Base-by-base conservation (phyloP, 225 moss, liverwort and hornwort species). In the Pleurozium schreberi region DNA sequence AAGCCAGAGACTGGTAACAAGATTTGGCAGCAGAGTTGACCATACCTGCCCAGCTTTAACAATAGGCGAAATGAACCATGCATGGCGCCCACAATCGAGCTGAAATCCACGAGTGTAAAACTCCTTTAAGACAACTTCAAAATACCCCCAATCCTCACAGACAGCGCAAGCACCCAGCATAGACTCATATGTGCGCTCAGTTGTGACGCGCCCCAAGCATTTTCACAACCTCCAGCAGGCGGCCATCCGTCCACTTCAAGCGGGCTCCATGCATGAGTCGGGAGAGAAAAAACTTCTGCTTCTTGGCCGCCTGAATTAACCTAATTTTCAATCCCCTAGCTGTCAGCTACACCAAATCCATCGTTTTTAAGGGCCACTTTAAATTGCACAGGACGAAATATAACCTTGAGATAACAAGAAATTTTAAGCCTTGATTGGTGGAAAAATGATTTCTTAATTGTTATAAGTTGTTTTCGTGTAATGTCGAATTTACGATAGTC, bases 231-330 rank as follows among this genome's bases (percentile, higher is more conserved):
- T 84, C 84, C 84, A 99, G 79, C 81, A 96, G 92, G 63, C 99
- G 96, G 75, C 91, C 92, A 85, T 96, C 97, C 64, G 96, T 96
- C 88, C 97, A 95, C 91, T 99, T 99, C 88, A 99, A 91, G 33
- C 99, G 96, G 60, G 96, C 96, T 75, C 96, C 95, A 75, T 96
- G 96, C 93, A 99, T 97, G 71, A 99, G 89, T 57, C 94, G 93
- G 74, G 95, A 94, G 30, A 95, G 89, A 84, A 95, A 82, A 89
- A 96, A 91, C 82, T 94, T 89, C 93, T 96, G 87, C 96, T 95
- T 93, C 89, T 93, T 91, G 91, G 86, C 89, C 76, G 93, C 88
- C 86, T 88, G 57, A 75, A 90, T 36, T 68, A 97, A 94, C 93
- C 97, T 97, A 82, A 65, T 60, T 71, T 79, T 59, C 78, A 89